Percentiles rank a stretch among this genome's conserved stretches.
Evolutionary conservation across 306 rosid genomes (phyloP).

Genomic region (Prinsepia uniflora): DNA sequence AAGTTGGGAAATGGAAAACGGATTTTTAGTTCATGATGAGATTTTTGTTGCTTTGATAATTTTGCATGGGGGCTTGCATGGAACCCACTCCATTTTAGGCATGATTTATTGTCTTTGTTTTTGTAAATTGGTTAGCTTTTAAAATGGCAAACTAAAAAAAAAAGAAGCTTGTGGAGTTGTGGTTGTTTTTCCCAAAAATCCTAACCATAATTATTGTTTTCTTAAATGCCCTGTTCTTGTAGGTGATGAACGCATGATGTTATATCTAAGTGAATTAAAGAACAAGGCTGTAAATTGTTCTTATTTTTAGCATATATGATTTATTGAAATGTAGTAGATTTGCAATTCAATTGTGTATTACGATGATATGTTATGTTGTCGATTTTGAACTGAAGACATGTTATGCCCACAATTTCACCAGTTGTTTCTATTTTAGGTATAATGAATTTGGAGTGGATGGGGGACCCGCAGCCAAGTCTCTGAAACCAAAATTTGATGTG

Average conservation of each 20-base stretch:
- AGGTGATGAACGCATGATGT: background rate
- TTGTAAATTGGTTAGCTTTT: background rate
- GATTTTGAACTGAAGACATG: background rate
- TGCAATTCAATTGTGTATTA: background rate
- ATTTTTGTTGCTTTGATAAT: background rate
- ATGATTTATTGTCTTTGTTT: background rate
- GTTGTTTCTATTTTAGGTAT: conserved; percentile 37
- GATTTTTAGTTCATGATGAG: background rate
- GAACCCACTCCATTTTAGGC: background rate
- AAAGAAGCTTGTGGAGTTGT: background rate
- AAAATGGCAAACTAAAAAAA: background rate
- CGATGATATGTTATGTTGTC: background rate
- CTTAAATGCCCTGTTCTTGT: background rate
- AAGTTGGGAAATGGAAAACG: background rate
- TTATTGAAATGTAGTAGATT: too few relatives aligned
- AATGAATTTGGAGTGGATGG: conserved; percentile 56
- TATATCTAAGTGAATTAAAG: background rate
- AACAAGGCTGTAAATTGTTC: background rate
- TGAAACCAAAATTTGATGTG: conserved; percentile 44
- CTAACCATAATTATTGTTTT: background rate
- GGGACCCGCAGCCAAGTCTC: conserved; percentile 48
- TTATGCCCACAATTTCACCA: background rate
- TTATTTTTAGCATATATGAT: background rate
- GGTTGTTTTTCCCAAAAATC: background rate
- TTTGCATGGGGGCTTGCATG: background rate